Evolutionary conservation across 176 grass and related monocot species (phyloP).

Genomic region (Triticum timopheevii): DNA sequence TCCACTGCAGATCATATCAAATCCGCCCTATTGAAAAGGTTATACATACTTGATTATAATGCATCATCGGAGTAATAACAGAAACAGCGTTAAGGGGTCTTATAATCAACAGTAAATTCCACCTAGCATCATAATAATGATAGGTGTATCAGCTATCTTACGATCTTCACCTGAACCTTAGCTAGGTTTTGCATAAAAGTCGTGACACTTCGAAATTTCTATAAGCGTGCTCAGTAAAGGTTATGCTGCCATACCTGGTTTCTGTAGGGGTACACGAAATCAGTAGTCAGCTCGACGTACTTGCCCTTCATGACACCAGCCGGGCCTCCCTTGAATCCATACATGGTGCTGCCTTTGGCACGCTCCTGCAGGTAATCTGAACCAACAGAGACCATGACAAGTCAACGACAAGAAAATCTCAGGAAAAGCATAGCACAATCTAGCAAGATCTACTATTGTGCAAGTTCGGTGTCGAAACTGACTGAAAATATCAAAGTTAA

Average conservation of each 20-base stretch:
- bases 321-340: constrained; percentile 94
- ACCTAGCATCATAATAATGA: neutral
- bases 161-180: neutral
- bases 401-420: neutral
- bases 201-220: neutral
- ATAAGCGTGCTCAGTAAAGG: neutral
- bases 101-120: neutral
- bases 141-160: neutral
- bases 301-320: constrained; percentile 97
- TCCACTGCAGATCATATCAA: constrained; percentile 99
- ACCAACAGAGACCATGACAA: neutral
- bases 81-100: neutral
- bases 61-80: neutral
- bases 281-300: constrained; percentile 71
- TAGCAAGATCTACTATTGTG: constrained; percentile 26
- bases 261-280: constrained; percentile 94
- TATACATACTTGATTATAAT: neutral
- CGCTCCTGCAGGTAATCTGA: constrained; percentile 82
- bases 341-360: constrained; percentile 71
- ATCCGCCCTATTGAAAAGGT: constrained; percentile 68
- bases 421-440: neutral
- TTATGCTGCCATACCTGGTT: constrained; percentile 66
- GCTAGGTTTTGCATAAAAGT: neutral
- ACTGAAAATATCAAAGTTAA: neutral
- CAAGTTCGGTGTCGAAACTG: neutral